Evolutionary conservation across 148 eudicot genomes (phyloP).

Genomic region (Rhododendron simsii): DNA sequence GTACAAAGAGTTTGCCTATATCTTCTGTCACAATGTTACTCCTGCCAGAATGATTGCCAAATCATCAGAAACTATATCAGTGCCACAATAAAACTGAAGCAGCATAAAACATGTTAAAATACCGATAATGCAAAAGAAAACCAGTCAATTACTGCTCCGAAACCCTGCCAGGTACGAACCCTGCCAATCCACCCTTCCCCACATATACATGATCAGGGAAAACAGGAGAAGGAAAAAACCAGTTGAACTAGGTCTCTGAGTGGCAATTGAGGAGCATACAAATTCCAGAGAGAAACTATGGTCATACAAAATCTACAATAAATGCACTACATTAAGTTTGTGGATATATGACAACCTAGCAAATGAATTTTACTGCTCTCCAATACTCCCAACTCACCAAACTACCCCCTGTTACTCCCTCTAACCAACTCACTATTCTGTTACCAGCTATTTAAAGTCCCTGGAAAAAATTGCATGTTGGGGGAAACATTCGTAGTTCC

Average conservation of each 20-base stretch:
- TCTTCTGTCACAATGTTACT: constrained; percentile 90
- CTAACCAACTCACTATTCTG: not conserved
- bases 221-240: not conserved
- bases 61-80: not conserved
- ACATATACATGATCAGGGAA: not conserved
- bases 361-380: not conserved
- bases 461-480: not conserved
- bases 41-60: constrained; percentile 41
- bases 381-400: not conserved
- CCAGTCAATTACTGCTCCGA: not conserved
- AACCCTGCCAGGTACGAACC: not conserved
- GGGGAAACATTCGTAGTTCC: not conserved
- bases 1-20: constrained; percentile 68
- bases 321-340: not conserved
- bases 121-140: not conserved
- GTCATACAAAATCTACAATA: not conserved
- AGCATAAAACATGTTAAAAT: not conserved
- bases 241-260: not conserved
- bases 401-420: not conserved
- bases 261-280: not conserved
- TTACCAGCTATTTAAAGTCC: not conserved
- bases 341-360: not conserved
- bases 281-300: not conserved
- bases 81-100: not conserved
- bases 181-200: not conserved